phyloP scores from a whole-genome alignment of 805 yeast species.

The Wickerhamiella azymoides region DNA sequence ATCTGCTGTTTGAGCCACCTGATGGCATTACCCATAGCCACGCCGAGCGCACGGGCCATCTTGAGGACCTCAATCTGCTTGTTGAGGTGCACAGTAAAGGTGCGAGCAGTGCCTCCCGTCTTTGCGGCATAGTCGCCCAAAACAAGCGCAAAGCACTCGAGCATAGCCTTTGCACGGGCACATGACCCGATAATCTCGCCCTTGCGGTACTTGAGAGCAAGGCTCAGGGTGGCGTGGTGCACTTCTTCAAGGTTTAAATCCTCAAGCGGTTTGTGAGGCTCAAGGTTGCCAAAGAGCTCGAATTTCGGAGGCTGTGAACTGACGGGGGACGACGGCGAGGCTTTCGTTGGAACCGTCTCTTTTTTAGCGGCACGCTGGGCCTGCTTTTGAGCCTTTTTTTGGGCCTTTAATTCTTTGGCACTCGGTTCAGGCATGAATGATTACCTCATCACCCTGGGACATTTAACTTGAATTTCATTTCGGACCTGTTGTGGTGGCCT shows the following conservation, averaged over 20 bases:
- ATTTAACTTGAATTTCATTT: no score
- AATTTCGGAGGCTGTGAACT: conserved; percentile 7
- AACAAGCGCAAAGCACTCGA: conserved; percentile 68
- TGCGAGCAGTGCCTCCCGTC: conserved; percentile 68
- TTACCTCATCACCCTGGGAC: no score
- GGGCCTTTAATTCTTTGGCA: conserved; percentile 75
- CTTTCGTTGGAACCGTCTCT: conserved; percentile 37
- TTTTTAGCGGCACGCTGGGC: conserved; percentile 85
- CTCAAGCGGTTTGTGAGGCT: conserved; percentile 18
- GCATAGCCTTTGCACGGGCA: conserved; percentile 71
- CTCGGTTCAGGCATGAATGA: conserved; percentile 19
- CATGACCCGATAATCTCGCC: conserved; percentile 84
- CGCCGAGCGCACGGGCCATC: conserved; percentile 78
- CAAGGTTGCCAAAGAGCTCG: conserved; percentile 29
- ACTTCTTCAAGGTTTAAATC: conserved; percentile 45
- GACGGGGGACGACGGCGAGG: conserved; percentile 5
- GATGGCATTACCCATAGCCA: conserved; percentile 95
- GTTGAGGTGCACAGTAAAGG: conserved; percentile 73
- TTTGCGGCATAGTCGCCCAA: conserved; percentile 77
- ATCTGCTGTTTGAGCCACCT: conserved; percentile 95
- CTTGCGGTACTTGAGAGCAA: conserved; percentile 69
- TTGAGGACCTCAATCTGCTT: conserved; percentile 88
- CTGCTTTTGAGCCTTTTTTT: conserved; percentile 79
- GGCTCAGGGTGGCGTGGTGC: conserved; percentile 70
- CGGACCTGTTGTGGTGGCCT: no score